phyloP scores from a whole-genome alignment of 495 filamentous ascomycete genomes.

The Aspergillus hancockii region DNA sequence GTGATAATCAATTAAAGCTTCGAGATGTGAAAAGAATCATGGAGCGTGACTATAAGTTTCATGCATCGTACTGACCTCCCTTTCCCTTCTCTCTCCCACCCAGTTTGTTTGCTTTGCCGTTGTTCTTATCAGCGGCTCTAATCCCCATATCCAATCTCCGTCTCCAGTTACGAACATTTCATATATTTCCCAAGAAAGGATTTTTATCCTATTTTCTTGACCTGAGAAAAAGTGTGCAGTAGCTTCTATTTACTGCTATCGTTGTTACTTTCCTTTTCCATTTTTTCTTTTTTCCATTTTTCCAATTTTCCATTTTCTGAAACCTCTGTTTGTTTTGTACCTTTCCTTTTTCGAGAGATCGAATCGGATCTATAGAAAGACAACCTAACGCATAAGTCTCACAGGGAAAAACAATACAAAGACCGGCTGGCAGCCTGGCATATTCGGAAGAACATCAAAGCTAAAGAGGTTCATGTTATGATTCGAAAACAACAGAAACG shows the following conservation, averaged over 20 bases:
- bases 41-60: constrained; percentile 44
- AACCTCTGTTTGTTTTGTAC: constrained; percentile 9
- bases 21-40: constrained; percentile 46
- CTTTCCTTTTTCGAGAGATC: constrained; percentile 12
- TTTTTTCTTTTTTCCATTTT: constrained; percentile 1
- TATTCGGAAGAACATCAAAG: constrained; percentile 47
- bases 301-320: constrained; percentile 19
- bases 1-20: constrained; percentile 44
- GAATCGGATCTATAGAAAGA: not conserved
- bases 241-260: constrained; percentile 9
- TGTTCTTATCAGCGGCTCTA: not conserved
- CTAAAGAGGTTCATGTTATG: constrained; percentile 45
- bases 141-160: not conserved
- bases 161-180: not conserved
- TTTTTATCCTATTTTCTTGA: not conserved
- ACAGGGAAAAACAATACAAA: constrained; percentile 51
- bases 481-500: constrained; percentile 46
- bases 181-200: not conserved
- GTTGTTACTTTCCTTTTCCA: constrained; percentile 3
- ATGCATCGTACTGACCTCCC: constrained; percentile 39
- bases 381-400: constrained; percentile 21
- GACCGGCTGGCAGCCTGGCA: constrained; percentile 47
- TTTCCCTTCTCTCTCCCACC: constrained; percentile 10
- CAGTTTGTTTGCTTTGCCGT: not conserved
- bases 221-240: not conserved